Evolutionary conservation across 176 grass and related monocot species (phyloP).

Genomic region (Oryza brachyantha): DNA sequence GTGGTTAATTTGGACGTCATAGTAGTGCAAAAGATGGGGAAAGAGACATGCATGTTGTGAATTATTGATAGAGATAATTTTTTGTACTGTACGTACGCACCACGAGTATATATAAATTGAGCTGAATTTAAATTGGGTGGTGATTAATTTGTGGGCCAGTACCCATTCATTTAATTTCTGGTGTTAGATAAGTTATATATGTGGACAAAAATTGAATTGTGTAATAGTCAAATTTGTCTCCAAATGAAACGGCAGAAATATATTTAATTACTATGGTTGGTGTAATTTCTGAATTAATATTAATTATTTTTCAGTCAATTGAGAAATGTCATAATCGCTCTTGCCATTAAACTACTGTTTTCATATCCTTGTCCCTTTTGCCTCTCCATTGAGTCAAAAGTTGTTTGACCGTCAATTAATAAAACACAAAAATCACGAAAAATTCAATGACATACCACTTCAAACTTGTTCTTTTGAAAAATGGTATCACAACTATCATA

Average conservation of each 20-base stretch:
- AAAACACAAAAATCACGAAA: not conserved
- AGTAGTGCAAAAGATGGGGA: slow-evolving; percentile 8
- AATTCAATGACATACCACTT: not conserved
- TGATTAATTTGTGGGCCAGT: too few species aligned
- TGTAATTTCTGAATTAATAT: too few species aligned
- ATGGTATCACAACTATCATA: too few species aligned
- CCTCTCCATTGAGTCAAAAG: not conserved
- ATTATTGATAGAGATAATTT: not conserved
- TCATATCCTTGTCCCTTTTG: not conserved
- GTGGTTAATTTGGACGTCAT: not conserved
- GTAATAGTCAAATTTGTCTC: not conserved
- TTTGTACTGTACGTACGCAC: not conserved
- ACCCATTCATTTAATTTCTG: not conserved
- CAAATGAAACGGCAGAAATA: not conserved
- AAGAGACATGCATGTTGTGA: not conserved
- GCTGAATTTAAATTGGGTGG: not conserved
- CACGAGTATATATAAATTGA: not conserved
- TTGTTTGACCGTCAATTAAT: not conserved
- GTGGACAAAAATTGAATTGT: not conserved
- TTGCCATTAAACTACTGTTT: not conserved
- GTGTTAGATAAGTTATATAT: not conserved
- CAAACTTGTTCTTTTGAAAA: not conserved
- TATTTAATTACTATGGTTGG: not conserved
- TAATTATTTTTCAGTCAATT: not conserved
- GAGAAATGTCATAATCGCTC: not conserved